A percentile compares a stretch with the other conserved stretches of the same genome.
Evolutionary conservation across 139 green algal species (phyloP).

Genomic region (Coelastrella sp.): DNA sequence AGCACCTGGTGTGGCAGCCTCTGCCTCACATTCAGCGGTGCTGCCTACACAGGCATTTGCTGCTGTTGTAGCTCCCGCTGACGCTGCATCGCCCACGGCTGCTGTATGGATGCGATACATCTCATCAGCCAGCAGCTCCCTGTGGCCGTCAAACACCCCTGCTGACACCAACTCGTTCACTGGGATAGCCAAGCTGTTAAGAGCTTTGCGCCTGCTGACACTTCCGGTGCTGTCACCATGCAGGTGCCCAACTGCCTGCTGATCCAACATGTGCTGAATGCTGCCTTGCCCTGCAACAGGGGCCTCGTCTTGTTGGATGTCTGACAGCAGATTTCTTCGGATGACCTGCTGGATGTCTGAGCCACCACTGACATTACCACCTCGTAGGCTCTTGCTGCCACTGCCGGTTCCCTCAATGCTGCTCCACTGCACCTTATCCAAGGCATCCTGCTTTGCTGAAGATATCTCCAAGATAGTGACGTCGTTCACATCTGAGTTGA

Average conservation of each 20-base stretch:
- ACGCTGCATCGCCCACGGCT: background rate
- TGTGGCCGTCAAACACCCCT: background rate
- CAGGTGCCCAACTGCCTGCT: background rate
- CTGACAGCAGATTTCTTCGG: too few relatives aligned
- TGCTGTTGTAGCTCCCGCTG: background rate
- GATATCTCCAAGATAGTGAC: slow-evolving; percentile 1
- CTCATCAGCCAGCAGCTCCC: background rate
- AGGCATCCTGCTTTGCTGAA: background rate
- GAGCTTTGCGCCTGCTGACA: background rate
- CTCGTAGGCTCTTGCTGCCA: background rate
- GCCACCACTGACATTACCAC: too few relatives aligned
- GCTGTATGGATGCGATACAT: background rate
- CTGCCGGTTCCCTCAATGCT: background rate
- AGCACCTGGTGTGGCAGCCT: background rate
- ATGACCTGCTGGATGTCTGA: too few relatives aligned
- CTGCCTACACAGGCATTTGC: too few relatives aligned
- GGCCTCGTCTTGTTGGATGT: too few relatives aligned
- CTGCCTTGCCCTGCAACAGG: background rate
- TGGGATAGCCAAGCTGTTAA: background rate
- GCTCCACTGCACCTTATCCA: slow-evolving; percentile 1
- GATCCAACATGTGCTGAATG: slow-evolving; percentile 4
- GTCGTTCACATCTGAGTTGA: slow-evolving; percentile 38
- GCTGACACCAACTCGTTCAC: background rate
- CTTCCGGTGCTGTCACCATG: background rate
- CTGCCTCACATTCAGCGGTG: too few relatives aligned